Conservation (phyloP, 75 land plant species). For the Pseudotsuga menziesii region DNA sequence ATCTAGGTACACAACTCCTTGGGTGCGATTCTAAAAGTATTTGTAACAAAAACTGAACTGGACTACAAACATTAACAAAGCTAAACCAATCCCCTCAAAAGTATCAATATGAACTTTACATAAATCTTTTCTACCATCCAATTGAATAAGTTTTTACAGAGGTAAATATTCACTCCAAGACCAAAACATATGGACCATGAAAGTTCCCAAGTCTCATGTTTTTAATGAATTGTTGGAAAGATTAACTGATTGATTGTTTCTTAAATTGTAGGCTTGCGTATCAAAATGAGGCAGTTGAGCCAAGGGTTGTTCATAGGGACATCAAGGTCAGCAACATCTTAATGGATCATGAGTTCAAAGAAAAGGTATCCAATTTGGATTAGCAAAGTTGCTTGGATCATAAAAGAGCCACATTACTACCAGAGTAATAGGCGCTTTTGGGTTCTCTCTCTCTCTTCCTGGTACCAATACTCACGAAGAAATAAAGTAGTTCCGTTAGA, state of each 20-base stretch:
- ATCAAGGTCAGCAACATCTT: slow-evolving; percentile 67
- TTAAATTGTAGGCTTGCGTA: slow-evolving; percentile 66
- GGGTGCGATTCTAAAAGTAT: too few relatives aligned
- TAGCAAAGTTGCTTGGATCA: slow-evolving; percentile 60
- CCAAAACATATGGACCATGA: neutral
- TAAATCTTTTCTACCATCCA: neutral
- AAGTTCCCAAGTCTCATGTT: neutral
- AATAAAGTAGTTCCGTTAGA: too few relatives aligned
- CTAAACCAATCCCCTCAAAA: too few relatives aligned
- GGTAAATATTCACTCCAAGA: neutral
- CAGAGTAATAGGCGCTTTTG: slow-evolving; percentile 73
- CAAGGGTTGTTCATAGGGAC: slow-evolving; percentile 70
- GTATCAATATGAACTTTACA: too few relatives aligned
- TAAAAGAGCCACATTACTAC: slow-evolving; percentile 65
- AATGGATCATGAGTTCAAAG: slow-evolving; percentile 57
- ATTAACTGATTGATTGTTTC: neutral
- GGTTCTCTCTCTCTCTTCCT: slow-evolving; percentile 17
- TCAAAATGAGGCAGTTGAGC: slow-evolving; percentile 77
- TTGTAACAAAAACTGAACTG: too few relatives aligned
- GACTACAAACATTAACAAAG: too few relatives aligned
- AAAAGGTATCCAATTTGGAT: too few relatives aligned
- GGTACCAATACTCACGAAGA: too few relatives aligned
- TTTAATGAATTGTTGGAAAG: neutral
- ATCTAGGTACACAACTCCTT: too few relatives aligned
- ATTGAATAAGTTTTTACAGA: neutral